These are phyloP conservation scores for Vigna reflexopilosa DNA, from an alignment of 306 rosid species.

Conservation along the genomic window DNA sequence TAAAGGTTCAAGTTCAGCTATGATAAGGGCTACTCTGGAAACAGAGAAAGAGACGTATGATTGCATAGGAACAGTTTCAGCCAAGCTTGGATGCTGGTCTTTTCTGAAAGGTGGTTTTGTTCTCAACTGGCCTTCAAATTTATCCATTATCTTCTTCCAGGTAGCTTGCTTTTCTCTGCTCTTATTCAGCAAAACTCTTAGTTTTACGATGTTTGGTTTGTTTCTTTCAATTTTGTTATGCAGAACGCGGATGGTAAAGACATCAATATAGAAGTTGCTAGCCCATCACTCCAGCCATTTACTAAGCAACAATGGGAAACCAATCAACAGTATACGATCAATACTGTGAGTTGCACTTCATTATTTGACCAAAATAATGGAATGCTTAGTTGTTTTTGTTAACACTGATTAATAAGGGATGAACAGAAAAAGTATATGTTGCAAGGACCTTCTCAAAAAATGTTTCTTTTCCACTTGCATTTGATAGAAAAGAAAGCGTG, in stretches of 20 bases:
- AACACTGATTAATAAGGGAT: background rate
- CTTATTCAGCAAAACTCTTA: background rate
- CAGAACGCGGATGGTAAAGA: slow-evolving; percentile 59
- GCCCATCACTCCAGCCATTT: slow-evolving; percentile 83
- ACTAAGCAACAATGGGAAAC: slow-evolving; percentile 67
- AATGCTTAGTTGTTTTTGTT: background rate
- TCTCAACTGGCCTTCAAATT: slow-evolving; percentile 50
- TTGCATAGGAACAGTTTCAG: slow-evolving; percentile 79
- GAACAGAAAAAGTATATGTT: background rate
- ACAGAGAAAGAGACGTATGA: slow-evolving; percentile 49
- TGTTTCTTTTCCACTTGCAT: background rate
- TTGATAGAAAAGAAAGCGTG: slow-evolving; percentile 76
- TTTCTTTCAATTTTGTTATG: background rate
- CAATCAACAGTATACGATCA: slow-evolving; percentile 75
- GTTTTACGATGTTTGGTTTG: background rate
- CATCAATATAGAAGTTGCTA: slow-evolving; percentile 54
- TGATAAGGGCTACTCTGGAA: slow-evolving; percentile 66
- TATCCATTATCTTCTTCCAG: slow-evolving; percentile 65
- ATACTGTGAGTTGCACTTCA: slow-evolving; percentile 55
- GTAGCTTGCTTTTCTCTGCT: slow-evolving; percentile 29
- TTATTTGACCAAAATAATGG: background rate
- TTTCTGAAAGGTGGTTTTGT: slow-evolving; percentile 96
- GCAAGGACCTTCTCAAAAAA: background rate
- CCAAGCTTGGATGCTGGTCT: slow-evolving; percentile 89
- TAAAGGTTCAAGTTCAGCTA: slow-evolving; percentile 55